phyloP scores from a whole-genome alignment of 2,329 filamentous ascomycete species.

The Verticillium nubilum region DNA sequence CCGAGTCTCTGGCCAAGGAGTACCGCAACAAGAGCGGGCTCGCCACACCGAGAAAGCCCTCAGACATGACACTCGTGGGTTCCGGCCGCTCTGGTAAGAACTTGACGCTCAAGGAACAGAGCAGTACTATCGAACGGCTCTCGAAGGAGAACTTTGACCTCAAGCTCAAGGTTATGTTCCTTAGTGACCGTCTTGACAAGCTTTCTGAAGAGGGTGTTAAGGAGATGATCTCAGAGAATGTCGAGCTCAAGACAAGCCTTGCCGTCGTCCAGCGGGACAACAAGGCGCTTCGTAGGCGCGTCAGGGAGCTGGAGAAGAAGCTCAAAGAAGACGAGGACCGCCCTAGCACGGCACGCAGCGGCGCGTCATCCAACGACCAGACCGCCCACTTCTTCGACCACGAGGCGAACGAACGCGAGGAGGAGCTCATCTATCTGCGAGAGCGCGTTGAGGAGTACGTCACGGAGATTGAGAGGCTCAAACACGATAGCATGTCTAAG shows the following conservation, averaged over 20 bases:
- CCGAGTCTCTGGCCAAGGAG: constrained; percentile 79
- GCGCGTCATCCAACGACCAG: constrained; percentile 51
- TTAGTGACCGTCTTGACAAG: constrained; percentile 88
- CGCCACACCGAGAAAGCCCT: constrained; percentile 50
- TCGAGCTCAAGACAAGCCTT: constrained; percentile 87
- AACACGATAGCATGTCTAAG: constrained; percentile 69
- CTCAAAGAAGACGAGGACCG: constrained; percentile 60
- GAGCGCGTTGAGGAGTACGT: constrained; percentile 83
- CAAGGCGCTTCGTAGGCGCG: constrained; percentile 70
- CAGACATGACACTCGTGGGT: constrained; percentile 46
- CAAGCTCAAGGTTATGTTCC: constrained; percentile 95
- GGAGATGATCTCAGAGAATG: constrained; percentile 97
- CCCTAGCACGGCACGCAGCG: constrained; percentile 54
- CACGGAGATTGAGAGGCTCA: constrained; percentile 75
- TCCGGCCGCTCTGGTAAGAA: constrained; percentile 56
- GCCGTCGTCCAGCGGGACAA: constrained; percentile 88
- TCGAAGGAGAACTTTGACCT: constrained; percentile 98
- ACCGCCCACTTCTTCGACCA: constrained; percentile 49
- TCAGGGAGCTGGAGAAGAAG: constrained; percentile 83
- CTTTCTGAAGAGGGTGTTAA: constrained; percentile 94
- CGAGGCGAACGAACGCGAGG: constrained; percentile 65
- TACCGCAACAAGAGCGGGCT: constrained; percentile 72
- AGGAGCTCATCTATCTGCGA: constrained; percentile 78
- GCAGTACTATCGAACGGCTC: constrained; percentile 90
- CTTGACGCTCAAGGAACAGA: constrained; percentile 93